A percentile compares a stretch with the other conserved stretches of the same genome.
These are phyloP conservation scores for Chytriomyces sp. DNA, from an alignment of 192 early-diverging fungal species.

Conservation along the genomic window DNA sequence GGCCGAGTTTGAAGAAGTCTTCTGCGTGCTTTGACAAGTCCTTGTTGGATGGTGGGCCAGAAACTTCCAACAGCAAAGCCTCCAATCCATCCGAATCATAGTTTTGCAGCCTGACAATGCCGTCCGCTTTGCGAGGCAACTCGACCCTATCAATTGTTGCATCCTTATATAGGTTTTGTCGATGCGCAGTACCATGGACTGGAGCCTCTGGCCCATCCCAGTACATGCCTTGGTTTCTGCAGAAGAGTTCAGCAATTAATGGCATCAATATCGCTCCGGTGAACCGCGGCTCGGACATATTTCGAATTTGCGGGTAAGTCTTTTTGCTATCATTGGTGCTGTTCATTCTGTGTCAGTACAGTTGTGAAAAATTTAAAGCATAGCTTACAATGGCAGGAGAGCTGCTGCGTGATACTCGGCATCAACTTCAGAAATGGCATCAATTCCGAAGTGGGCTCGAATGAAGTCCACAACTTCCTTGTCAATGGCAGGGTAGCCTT, in stretches of 20 bases:
- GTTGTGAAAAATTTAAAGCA: too few species aligned
- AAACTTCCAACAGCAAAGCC: constrained; percentile 1
- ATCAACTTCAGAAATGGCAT: too few species aligned
- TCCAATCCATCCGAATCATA: not conserved
- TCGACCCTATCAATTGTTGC: not conserved
- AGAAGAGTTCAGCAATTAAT: not conserved
- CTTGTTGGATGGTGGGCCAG: not conserved
- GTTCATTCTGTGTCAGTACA: too few species aligned
- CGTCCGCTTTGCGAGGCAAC: not conserved
- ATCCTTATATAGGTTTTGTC: not conserved
- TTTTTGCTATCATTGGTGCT: too few species aligned
- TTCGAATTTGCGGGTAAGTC: too few species aligned
- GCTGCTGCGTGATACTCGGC: too few species aligned
- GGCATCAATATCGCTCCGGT: not conserved
- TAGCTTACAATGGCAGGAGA: too few species aligned
- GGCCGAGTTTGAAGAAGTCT: not conserved
- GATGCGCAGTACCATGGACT: too few species aligned
- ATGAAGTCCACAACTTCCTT: too few species aligned
- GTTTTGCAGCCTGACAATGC: not conserved
- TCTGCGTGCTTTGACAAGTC: not conserved
- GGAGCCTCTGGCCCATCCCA: too few species aligned
- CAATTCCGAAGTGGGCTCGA: too few species aligned
- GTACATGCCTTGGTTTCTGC: not conserved
- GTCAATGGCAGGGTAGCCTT: too few species aligned
- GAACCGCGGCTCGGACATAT: constrained; percentile 6